These are phyloP conservation scores for Hypholoma fasciculare DNA, from an alignment of 768 basidiomycete species.

Conservation along the genomic window DNA sequence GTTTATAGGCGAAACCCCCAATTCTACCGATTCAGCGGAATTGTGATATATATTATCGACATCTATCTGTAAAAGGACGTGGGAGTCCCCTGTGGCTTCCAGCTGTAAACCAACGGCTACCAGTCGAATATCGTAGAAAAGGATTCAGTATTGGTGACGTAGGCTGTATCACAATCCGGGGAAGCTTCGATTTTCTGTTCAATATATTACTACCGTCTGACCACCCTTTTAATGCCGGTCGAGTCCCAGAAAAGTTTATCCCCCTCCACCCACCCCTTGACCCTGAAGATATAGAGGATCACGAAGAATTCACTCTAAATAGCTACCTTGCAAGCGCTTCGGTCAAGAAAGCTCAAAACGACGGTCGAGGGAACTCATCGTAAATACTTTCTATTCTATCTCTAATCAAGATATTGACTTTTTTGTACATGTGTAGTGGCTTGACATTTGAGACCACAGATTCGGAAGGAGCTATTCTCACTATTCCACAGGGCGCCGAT, in stretches of 20 bases:
- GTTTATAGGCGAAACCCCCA: background rate
- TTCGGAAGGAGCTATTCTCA: conserved; percentile 13
- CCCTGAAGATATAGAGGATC: background rate
- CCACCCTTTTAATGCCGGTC: conserved; percentile 8
- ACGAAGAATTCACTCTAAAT: background rate
- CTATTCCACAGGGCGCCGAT: conserved; percentile 12
- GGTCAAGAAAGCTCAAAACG: no score
- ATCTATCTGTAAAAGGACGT: conserved; percentile 7
- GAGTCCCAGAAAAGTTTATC: conserved; percentile 7
- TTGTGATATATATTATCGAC: conserved; percentile 13
- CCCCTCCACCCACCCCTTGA: background rate
- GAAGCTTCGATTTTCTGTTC: conserved; percentile 17
- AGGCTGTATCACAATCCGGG: conserved; percentile 7
- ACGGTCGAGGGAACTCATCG: no score
- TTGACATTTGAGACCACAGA: conserved; percentile 7
- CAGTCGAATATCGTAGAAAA: conserved; percentile 6
- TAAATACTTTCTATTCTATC: no score
- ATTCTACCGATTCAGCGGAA: background rate
- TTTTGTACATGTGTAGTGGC: background rate
- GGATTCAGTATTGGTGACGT: conserved; percentile 19
- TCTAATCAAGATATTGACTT: no score
- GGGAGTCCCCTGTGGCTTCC: conserved; percentile 16
- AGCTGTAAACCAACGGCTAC: conserved; percentile 7
- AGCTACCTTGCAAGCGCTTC: conserved; percentile 1
- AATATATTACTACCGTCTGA: conserved; percentile 13